Conservation (phyloP, 2,329 filamentous ascomycete species). For the Exophiala dermatitidis region DNA sequence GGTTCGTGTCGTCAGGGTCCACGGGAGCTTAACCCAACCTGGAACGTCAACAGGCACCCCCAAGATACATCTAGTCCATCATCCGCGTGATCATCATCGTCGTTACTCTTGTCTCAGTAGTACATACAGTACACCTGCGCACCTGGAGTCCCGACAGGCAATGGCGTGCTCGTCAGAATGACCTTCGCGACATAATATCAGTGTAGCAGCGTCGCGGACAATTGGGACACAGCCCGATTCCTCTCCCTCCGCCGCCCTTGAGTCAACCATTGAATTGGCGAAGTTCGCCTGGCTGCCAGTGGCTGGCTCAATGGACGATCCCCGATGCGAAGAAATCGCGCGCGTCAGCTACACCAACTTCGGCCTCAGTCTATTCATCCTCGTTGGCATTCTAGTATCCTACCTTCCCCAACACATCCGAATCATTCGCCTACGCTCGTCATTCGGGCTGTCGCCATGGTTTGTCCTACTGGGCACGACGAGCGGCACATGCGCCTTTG, state of each 20-base stretch:
- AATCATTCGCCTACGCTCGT: slow-evolving; percentile 76
- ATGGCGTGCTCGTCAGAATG: not conserved
- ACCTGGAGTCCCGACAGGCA: no score
- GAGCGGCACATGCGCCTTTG: slow-evolving; percentile 78
- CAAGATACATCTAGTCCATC: no score
- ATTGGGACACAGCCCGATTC: no score
- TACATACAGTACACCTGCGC: not conserved
- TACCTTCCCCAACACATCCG: slow-evolving; percentile 93
- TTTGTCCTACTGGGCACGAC: slow-evolving; percentile 92
- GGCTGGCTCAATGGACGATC: slow-evolving; percentile 6
- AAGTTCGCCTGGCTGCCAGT: not conserved
- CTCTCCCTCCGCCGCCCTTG: not conserved
- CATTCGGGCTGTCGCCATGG: slow-evolving; percentile 90
- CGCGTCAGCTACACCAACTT: slow-evolving; percentile 26
- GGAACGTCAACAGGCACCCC: not conserved
- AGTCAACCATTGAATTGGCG: not conserved
- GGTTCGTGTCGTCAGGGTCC: not conserved
- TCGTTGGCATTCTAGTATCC: slow-evolving; percentile 81
- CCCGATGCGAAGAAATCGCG: slow-evolving; percentile 22
- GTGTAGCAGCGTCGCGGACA: no score
- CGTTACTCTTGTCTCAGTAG: no score
- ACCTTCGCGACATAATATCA: not conserved
- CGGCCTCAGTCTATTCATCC: slow-evolving; percentile 49
- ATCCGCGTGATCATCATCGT: no score
- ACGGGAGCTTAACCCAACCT: slow-evolving; percentile 1